Evolutionary conservation across 78 protist genomes (phyloP).

Genomic region (Acrasis kona): DNA sequence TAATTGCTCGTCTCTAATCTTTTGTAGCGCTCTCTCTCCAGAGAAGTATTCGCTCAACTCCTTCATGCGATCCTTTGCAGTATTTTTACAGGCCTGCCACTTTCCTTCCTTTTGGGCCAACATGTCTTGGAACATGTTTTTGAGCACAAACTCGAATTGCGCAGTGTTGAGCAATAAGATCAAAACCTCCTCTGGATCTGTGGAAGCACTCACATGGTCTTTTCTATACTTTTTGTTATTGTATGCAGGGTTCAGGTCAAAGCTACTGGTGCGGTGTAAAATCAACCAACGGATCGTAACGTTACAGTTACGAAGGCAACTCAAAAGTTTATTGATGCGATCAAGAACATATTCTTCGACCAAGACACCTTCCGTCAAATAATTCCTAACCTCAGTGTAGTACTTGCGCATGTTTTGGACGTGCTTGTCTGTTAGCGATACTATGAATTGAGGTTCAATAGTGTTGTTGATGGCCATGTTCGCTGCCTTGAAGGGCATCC

Average conservation of each 20-base stretch:
- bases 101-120: constrained; percentile 35
- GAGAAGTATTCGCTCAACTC: constrained; percentile 42
- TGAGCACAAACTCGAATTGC: constrained; percentile 76
- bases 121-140: constrained; percentile 43
- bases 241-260: constrained; percentile 7
- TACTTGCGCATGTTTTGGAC: neutral
- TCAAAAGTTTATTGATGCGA: constrained; percentile 40
- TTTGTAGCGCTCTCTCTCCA: constrained; percentile 74
- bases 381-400: neutral
- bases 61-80: constrained; percentile 37
- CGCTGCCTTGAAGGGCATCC: constrained; percentile 77
- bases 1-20: constrained; percentile 67
- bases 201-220: neutral
- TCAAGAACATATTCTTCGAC: constrained; percentile 72
- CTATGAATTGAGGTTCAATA: constrained; percentile 19
- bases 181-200: constrained; percentile 29
- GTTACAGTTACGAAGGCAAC: constrained; percentile 65
- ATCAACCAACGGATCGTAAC: constrained; percentile 83
- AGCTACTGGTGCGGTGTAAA: constrained; percentile 31
- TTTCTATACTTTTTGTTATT: constrained; percentile 38
- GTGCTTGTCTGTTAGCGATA: neutral
- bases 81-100: constrained; percentile 65
- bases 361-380: constrained; percentile 50
- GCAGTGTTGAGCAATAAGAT: constrained; percentile 67
- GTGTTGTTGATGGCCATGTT: constrained; percentile 79